These are phyloP conservation scores for Eimeria tenella DNA, from an alignment of 169 alveolate genomes.

Conservation along the genomic window DNA sequence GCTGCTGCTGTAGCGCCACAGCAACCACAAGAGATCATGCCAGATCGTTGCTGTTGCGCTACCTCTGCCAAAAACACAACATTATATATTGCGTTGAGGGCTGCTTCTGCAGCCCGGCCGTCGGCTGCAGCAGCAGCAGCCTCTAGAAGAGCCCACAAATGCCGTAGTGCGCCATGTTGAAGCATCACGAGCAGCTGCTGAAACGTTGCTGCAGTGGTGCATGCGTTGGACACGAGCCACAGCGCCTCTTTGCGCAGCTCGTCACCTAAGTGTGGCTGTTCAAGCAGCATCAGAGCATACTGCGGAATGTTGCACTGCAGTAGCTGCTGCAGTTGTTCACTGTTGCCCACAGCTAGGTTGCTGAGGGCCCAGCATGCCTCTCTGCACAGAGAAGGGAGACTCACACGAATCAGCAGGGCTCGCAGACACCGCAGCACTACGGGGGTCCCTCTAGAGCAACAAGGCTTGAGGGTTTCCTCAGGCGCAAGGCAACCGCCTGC, in stretches of 20 bases:
- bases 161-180: constrained; percentile 12
- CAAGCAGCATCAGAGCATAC: constrained; percentile 38
- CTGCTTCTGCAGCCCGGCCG: constrained; percentile 49
- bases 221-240: constrained; percentile 65
- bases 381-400: constrained; percentile 9
- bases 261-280: constrained; percentile 18
- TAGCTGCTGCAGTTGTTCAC: constrained; percentile 65
- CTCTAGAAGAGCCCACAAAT: not conserved
- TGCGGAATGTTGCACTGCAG: constrained; percentile 8
- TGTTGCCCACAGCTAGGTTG: constrained; percentile 64
- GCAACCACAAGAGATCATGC: constrained; percentile 16
- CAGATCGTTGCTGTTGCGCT: constrained; percentile 20
- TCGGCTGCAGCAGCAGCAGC: constrained; percentile 63
- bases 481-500: not conserved
- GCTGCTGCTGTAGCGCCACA: constrained; percentile 27
- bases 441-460: constrained; percentile 43
- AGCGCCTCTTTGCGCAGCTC: constrained; percentile 66
- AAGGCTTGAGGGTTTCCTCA: not conserved
- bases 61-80: not conserved
- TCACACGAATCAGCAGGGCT: not conserved
- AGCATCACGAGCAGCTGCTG: constrained; percentile 56
- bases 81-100: constrained; percentile 5
- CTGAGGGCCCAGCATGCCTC: constrained; percentile 70
- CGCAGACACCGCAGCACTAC: constrained; percentile 29
- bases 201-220: constrained; percentile 62